phyloP scores from a whole-genome alignment of 2,329 filamentous ascomycete genomes.

The Diplodia mutila region DNA sequence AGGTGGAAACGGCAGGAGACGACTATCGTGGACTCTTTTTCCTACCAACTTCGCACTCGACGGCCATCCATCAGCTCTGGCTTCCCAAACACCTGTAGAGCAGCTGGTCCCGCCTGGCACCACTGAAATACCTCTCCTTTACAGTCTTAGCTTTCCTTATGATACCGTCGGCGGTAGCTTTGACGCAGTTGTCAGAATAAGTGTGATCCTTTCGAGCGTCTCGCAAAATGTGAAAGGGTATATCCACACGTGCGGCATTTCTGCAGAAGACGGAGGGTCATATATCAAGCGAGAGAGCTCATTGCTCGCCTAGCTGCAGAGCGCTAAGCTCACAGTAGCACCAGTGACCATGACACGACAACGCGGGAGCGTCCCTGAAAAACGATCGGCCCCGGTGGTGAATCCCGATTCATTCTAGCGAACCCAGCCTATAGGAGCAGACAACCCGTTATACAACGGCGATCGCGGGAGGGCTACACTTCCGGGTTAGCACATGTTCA shows the following conservation, averaged over 20 bases:
- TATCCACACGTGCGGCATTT: not conserved
- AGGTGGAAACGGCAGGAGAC: not conserved
- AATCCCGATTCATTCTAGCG: slow-evolving; percentile 16
- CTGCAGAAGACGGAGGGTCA: not conserved
- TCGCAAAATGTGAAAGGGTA: not conserved
- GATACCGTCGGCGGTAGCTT: not conserved
- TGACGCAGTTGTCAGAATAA: not conserved
- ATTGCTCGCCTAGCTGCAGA: not conserved
- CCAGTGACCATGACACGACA: slow-evolving; percentile 1
- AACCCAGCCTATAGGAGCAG: slow-evolving; percentile 6
- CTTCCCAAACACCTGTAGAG: not conserved
- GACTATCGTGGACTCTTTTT: not conserved
- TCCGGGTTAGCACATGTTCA: slow-evolving; percentile 7
- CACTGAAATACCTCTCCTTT: not conserved
- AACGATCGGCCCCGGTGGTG: not conserved
- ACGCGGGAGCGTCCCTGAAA: slow-evolving; percentile 17
- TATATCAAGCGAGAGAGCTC: not conserved
- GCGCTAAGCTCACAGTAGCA: not conserved
- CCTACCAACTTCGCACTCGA: not conserved
- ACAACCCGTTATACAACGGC: slow-evolving; percentile 8
- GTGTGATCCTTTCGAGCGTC: not conserved
- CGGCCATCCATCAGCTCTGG: not conserved
- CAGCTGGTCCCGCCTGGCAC: not conserved
- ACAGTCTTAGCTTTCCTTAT: not conserved
- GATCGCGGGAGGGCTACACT: slow-evolving; percentile 10